Base-by-base conservation (phyloP, 768 basidiomycete species). In the Mycena olivaceomarginata region DNA sequence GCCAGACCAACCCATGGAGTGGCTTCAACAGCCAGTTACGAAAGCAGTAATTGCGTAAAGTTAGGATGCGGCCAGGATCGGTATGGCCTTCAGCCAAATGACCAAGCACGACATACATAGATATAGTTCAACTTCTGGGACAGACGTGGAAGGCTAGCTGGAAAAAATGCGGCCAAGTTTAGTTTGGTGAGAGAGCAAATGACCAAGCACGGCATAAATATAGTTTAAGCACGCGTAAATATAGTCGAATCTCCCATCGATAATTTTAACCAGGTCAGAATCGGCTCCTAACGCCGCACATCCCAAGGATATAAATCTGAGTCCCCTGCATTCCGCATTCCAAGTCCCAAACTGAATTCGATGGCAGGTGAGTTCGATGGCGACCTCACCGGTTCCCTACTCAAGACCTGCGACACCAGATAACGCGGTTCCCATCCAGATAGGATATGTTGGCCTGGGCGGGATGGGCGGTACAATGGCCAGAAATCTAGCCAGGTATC, bases 401-500 rank as follows among this genome's bases (percentile, higher is more conserved):
- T 45, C 43, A 45, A 45, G 43, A 45, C 43, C 43, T 45, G 6
- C 43, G 43, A 45, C 43, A 8, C 43, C 43, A 45, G 43, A 6
- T 45, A 15, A 15, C 43, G 43, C 43, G 15, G 43, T 45, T 45
- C 15, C 25, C 43, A 45, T 59, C 10, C 59, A 60, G 59, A 60
- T 60, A 60, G 59, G 59, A 16, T 60, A 39, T 39, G 59, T 60
- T 39, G 59, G 59, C 37, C 37, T 60, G 12, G 37, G 59, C 15
- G 59, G 59, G 37, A 60, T 60, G 59, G 59, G 59, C 20, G 59
- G 59, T 39, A 60, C 37, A 16, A 60, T 60, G 37, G 59, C 59
- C 37, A 60, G 15, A 60, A 60, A 60, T 39, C 59, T 60, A 37
- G 59, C 31, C 37, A 60, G 18, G 16, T 39, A 60, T 37, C 59